phyloP scores from a whole-genome alignment of 2,329 filamentous ascomycete species.

The Penicillium sp. region DNA sequence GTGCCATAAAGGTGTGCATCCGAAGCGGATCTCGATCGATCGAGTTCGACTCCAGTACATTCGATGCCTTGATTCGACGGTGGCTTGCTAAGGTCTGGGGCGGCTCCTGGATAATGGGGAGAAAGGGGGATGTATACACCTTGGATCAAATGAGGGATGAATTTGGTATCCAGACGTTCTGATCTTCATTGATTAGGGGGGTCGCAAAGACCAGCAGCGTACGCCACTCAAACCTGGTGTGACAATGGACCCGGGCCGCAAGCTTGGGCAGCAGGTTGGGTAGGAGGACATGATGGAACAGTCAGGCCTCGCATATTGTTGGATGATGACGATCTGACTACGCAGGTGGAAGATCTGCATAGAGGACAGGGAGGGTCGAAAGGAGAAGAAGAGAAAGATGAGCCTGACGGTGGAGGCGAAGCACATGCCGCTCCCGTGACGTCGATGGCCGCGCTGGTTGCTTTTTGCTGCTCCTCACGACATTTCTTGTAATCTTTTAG shows the following conservation, averaged over 20 bases:
- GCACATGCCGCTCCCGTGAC: conserved; percentile 25
- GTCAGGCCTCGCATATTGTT: conserved; percentile 23
- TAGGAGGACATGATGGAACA: conserved; percentile 24
- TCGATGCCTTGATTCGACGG: conserved; percentile 20
- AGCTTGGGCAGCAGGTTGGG: conserved; percentile 36
- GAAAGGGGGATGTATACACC: conserved; percentile 17
- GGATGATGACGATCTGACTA: conserved; percentile 24
- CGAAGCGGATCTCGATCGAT: conserved; percentile 31
- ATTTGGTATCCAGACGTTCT: conserved; percentile 15
- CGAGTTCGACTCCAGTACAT: conserved; percentile 18
- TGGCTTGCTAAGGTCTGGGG: conserved; percentile 18
- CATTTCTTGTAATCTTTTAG: neutral
- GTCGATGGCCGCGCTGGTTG: neutral
- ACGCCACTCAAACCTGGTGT: conserved; percentile 23
- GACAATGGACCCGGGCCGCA: conserved; percentile 8
- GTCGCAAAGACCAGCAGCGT: conserved; percentile 7
- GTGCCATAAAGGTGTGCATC: conserved; percentile 15
- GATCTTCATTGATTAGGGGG: conserved; percentile 22
- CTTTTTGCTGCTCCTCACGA: conserved; percentile 2
- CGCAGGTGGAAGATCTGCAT: conserved; percentile 26
- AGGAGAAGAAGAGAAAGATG: conserved; percentile 9
- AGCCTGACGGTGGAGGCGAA: conserved; percentile 29
- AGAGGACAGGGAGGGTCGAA: neutral
- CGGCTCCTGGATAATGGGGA: conserved; percentile 21
- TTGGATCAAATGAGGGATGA: conserved; percentile 15